These are phyloP conservation scores for Penicillium desertorum DNA, from an alignment of 495 filamentous ascomycete species.

Conservation along the genomic window DNA sequence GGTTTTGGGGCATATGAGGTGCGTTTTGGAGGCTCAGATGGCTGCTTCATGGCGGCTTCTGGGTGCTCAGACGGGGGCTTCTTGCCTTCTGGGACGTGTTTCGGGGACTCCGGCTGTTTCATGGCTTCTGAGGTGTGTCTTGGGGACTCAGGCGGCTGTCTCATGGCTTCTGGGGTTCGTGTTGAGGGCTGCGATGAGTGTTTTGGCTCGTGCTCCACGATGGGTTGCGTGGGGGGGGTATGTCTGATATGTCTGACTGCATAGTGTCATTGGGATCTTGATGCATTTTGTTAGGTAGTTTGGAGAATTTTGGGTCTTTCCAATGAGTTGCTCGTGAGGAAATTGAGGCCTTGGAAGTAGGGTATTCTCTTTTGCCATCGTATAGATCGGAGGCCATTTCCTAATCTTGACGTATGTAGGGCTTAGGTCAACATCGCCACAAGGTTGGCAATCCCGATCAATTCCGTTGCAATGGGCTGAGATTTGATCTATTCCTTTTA, in stretches of 20 bases:
- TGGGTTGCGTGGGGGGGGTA: slow-evolving; percentile 10
- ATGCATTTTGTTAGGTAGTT: not conserved
- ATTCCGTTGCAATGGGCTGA: not conserved
- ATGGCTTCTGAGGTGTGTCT: not conserved
- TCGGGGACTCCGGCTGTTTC: not conserved
- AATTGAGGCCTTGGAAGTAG: not conserved
- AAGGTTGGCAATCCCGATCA: not conserved
- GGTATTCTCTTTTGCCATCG: slow-evolving; percentile 3
- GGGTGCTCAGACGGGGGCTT: not conserved
- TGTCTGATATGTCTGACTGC: slow-evolving; percentile 8
- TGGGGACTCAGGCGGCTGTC: not conserved
- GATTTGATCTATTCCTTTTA: not conserved
- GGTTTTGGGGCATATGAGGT: slow-evolving; percentile 20
- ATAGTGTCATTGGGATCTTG: slow-evolving; percentile 4
- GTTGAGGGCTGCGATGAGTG: not conserved
- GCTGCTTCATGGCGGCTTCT: too few relatives aligned
- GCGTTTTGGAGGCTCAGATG: not conserved
- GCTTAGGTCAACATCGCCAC: slow-evolving; percentile 14
- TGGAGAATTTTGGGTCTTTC: not conserved
- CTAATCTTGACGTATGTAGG: slow-evolving; percentile 27
- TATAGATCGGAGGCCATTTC: slow-evolving; percentile 13
- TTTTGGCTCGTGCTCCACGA: not conserved
- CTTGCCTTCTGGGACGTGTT: not conserved
- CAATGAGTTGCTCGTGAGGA: too few relatives aligned
- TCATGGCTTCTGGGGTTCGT: not conserved